Base-by-base conservation (phyloP, 768 basidiomycete species). In the Hygrophoropsis aurantiaca region DNA sequence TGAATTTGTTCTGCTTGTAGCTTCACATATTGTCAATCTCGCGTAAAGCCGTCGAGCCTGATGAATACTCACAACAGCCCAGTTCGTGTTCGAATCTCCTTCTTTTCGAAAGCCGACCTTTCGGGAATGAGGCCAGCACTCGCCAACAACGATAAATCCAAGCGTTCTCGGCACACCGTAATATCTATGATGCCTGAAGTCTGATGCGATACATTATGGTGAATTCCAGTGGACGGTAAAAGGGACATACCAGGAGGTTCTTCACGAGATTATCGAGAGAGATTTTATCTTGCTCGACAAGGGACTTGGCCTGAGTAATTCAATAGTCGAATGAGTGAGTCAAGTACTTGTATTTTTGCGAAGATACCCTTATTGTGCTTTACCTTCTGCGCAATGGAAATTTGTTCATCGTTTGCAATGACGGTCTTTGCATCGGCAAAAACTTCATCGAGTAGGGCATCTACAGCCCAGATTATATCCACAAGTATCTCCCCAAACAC, bases 1-100 rank as follows among this genome's bases (percentile, higher is more conserved):
- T 99, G 75, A 94, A 95, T 68, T 98, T 99, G 71, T 93, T 93
- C 67, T 99, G 95, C 66, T 93, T 94, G 73, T 94, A 95, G 64
- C 91, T 94, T 60, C n/a, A 44, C 15, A 20, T 20, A 40, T n/a
- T 27, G 27, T 30, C 6, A 30, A 13, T 6, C 27, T 13, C 13
- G 6, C 13, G 13, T 30, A 13, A 30, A 7, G 13, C 27, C 6
- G 7, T 13, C 27, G 37, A n/a, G 24, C 30, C 30, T 26, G 39
- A 37, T 7, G 48, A 18, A 26, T 8, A 78, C 90, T 67, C 64
- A 91, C 90, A 90, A 90, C 42, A 91, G 71, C 13, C 82, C 84
- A 3, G 90, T 93, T 48, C 90, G 75, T 23, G 81, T 85, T 55
- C 89, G 74, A 34, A 91, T 82, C 59, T 90, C 88, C 62, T 87